Conservation (phyloP, 768 basidiomycete species). For the Boletus sp. region DNA sequence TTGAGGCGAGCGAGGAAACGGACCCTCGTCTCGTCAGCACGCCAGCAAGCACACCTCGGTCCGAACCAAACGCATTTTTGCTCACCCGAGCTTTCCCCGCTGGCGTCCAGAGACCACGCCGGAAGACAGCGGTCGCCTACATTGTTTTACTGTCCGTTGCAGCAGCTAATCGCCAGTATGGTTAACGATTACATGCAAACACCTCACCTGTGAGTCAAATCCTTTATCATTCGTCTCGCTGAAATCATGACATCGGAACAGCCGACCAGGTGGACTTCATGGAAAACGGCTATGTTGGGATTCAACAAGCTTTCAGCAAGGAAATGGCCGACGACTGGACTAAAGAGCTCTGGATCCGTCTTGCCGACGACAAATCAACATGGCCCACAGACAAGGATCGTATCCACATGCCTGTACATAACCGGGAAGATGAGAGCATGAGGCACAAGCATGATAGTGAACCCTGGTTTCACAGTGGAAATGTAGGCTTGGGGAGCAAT, state of each 20-base stretch:
- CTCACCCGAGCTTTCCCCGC: neutral
- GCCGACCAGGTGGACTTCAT: slow-evolving; percentile 47
- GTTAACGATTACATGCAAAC: neutral
- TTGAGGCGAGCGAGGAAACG: neutral
- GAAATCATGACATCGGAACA: neutral
- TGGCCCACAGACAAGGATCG: slow-evolving; percentile 45
- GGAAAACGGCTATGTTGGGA: slow-evolving; percentile 51
- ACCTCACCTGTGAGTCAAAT: neutral
- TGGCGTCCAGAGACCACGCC: neutral
- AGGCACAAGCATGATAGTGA: neutral
- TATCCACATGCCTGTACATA: slow-evolving; percentile 56
- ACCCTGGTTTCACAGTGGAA: neutral
- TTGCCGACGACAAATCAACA: slow-evolving; percentile 52
- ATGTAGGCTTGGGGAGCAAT: slow-evolving; percentile 1
- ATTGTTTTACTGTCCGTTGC: neutral
- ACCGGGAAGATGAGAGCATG: slow-evolving; percentile 29
- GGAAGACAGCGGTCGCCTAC: neutral
- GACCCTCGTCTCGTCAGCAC: neutral
- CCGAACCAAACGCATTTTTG: neutral
- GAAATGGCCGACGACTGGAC: slow-evolving; percentile 47
- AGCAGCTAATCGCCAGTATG: neutral
- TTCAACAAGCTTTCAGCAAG: slow-evolving; percentile 51
- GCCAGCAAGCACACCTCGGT: neutral
- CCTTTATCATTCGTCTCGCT: too few species aligned
- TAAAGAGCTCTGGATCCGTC: slow-evolving; percentile 49